These are phyloP conservation scores for Fomitopsis pinicola DNA, from an alignment of 1,284 basidiomycete species.

Conservation along the genomic window DNA sequence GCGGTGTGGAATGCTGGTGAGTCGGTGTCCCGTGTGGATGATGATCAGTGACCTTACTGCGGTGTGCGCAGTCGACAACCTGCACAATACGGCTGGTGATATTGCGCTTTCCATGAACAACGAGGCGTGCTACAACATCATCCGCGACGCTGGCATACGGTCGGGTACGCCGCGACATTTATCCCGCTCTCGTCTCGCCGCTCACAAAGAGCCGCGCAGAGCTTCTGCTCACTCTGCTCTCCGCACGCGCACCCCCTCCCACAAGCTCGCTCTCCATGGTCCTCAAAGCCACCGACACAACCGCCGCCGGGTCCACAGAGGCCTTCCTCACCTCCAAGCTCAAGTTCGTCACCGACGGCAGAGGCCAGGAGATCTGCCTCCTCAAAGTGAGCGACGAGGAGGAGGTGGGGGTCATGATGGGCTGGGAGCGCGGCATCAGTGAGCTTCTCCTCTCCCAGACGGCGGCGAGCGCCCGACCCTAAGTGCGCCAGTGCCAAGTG, in stretches of 20 bases:
- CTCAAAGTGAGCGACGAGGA: conserved; percentile 67
- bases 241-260: conserved; percentile 34
- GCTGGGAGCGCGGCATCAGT: conserved; percentile 87
- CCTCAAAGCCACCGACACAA: conserved; percentile 53
- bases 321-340: conserved; percentile 75
- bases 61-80: conserved; percentile 59
- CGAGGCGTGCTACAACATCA: conserved; percentile 63
- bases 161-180: conserved; percentile 48
- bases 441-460: conserved; percentile 17
- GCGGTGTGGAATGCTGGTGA: conserved; percentile 89
- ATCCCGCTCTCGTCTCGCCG: conserved; percentile 7
- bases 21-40: conserved; percentile 41
- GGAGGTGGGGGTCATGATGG: conserved; percentile 93
- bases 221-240: conserved; percentile 59
- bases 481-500: conserved; percentile 44
- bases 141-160: conserved; percentile 85
- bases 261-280: conserved; percentile 44
- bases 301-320: conserved; percentile 71
- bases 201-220: conserved; percentile 37
- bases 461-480: conserved; percentile 8
- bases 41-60: conserved; percentile 22
- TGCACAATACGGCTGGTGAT: conserved; percentile 83
- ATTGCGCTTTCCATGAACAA: conserved; percentile 86
- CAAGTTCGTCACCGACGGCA: conserved; percentile 65
- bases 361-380: conserved; percentile 81